Evolutionary conservation across 2,329 filamentous ascomycete species (phyloP).

Genomic region (Cryphonectria radicalis): DNA sequence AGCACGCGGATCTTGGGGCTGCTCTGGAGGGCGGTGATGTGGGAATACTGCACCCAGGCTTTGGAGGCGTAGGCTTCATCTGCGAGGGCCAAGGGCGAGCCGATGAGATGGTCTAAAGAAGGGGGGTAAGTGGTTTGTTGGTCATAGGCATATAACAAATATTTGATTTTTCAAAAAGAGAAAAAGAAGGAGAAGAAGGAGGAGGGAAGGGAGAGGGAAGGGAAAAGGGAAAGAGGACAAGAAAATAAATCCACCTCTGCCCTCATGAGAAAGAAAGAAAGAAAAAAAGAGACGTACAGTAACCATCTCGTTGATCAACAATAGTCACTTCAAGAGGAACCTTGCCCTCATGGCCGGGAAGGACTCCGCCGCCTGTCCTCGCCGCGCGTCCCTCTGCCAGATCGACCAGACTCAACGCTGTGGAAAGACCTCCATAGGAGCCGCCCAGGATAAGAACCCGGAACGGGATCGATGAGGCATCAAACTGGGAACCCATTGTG

Average conservation of each 20-base stretch:
- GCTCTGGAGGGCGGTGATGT: constrained; percentile 66
- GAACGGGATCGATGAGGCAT: constrained; percentile 41
- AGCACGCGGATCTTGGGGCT: constrained; percentile 65
- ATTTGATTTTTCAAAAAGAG: neutral
- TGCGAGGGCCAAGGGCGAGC: constrained; percentile 72
- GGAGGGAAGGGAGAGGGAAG: neutral
- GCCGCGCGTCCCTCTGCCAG: constrained; percentile 60
- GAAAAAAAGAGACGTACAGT: constrained; percentile 58
- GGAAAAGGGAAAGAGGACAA: too few species aligned
- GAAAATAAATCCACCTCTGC: too few species aligned
- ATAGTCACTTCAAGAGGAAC: constrained; percentile 72
- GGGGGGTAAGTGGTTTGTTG: too few species aligned
- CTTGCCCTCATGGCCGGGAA: constrained; percentile 33
- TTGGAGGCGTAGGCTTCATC: constrained; percentile 65
- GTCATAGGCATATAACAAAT: too few species aligned
- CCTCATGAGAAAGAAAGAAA: neutral
- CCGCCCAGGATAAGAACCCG: constrained; percentile 71
- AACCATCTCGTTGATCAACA: constrained; percentile 82
- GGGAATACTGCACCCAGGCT: constrained; percentile 71
- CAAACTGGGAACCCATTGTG: constrained; percentile 25
- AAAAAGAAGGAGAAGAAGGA: neutral
- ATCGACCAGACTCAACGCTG: constrained; percentile 69
- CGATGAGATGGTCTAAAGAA: constrained; percentile 72
- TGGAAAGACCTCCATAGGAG: constrained; percentile 72
- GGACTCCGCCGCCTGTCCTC: constrained; percentile 44